Base-by-base conservation (phyloP, 139 green algal species). In the Limnomonas spitsbergensis region DNA sequence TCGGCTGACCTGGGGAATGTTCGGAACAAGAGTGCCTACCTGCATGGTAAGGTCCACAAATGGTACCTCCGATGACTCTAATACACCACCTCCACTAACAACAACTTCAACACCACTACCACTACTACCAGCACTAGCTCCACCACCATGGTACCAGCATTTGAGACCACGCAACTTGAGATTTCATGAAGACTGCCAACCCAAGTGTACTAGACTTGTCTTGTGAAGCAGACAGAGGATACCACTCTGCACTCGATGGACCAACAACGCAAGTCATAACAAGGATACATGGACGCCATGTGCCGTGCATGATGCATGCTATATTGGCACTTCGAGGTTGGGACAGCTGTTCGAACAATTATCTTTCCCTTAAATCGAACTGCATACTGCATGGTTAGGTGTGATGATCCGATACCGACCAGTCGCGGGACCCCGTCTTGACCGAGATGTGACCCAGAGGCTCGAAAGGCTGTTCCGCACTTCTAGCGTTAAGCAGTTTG, bases 1-100 rank as follows among this genome's bases (percentile, higher is more conserved):
- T 29, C 47, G 14, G 61, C 61, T 37, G 61, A 37, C 9, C 26
- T 72, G 29, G 29, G 24, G 26, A 72, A 34, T 37, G 61, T 72
- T 34, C 26, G 61, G 27, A 72, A 72, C 61, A 72, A 72, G 61
- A 72, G 61, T 37, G 61, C 27, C 61, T 72, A 72, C 29, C 61
- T 72, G 26, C 61, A 72, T 37, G 61, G 61, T 72, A 24, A 37
- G 61, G 9, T 37, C 26, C 27, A 29, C 20, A 20, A 14, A 61
- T 61, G 47, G 14, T 61, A 14, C 20, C 47, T 61, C 47, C 47
- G 14, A 29, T 61, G 14, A 20, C 47, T 61, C 47, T 14, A 14
- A 29, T 29, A 14, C 47, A 61, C 47, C 14, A 14, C 20, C 47
- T 14, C 47, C 20, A n/a, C n/a, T n/a, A n/a, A n/a, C n/a, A n/a